phyloP scores from a whole-genome alignment of 2,329 filamentous ascomycete genomes.

The Aspergillus eucalypticola region DNA sequence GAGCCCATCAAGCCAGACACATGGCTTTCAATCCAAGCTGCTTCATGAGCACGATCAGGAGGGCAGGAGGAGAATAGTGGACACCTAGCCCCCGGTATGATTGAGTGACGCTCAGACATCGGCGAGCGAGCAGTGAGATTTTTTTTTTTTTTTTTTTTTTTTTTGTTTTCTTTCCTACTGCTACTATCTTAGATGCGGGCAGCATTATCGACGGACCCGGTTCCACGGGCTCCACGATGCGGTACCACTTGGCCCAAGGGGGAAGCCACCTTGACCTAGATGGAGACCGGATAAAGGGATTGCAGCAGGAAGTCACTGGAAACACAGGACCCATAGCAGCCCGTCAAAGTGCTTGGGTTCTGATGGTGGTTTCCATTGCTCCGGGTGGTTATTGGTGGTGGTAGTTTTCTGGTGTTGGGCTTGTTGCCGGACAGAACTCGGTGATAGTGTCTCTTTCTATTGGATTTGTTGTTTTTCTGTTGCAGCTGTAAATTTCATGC shows the following conservation, averaged over 20 bases:
- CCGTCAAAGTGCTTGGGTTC: background rate
- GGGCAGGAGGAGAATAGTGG: conserved; percentile 7
- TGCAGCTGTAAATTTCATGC: no score
- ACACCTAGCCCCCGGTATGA: conserved; percentile 17
- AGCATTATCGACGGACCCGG: conserved; percentile 18
- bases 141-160: background rate
- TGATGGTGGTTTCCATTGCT: background rate
- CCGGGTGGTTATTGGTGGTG: background rate
- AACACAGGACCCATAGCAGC: background rate
- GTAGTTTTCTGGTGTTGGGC: background rate
- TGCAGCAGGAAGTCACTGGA: background rate
- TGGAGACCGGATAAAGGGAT: background rate
- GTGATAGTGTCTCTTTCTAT: background rate
- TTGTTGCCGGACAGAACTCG: background rate
- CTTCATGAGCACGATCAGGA: conserved; percentile 5
- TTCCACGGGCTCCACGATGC: conserved; percentile 26
- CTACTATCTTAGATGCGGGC: conserved; percentile 19
- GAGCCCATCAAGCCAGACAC: no score
- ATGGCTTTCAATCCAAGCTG: conserved; percentile 3
- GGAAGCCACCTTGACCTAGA: conserved; percentile 10
- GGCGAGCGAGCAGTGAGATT: background rate
- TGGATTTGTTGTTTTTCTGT: background rate
- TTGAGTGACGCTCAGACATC: conserved; percentile 15
- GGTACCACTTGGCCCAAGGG: conserved; percentile 25
- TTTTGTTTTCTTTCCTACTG: background rate